phyloP scores from a whole-genome alignment of 768 basidiomycete species.

The Epithele typhae region DNA sequence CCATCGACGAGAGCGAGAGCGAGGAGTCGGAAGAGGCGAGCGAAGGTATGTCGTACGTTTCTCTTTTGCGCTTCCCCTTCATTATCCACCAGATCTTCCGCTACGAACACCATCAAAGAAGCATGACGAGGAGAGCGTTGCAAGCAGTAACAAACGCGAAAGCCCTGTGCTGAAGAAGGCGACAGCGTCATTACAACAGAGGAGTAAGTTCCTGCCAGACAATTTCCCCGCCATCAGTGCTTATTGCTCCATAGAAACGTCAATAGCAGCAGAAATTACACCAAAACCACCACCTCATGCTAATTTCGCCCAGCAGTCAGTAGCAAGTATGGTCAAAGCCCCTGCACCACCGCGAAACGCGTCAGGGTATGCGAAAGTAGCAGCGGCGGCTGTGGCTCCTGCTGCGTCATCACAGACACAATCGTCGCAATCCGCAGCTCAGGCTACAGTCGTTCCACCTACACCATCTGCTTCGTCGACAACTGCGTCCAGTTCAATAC shows the following conservation, averaged over 20 bases:
- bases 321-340: constrained; percentile 71
- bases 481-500: constrained; percentile 26
- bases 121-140: constrained; percentile 71
- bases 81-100: constrained; percentile 46
- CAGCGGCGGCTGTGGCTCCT: constrained; percentile 56
- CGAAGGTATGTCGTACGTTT: constrained; percentile 49
- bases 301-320: constrained; percentile 78
- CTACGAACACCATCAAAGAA: constrained; percentile 68
- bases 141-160: constrained; percentile 73
- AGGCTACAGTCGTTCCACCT: constrained; percentile 31
- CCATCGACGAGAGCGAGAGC: constrained; percentile 64
- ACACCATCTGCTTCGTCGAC: constrained; percentile 33
- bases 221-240: constrained; percentile 1
- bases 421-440: constrained; percentile 25
- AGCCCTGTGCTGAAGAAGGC: constrained; percentile 83
- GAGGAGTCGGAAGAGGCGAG: constrained; percentile 73
- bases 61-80: not conserved
- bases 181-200: constrained; percentile 51
- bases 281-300: constrained; percentile 76
- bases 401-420: constrained; percentile 35
- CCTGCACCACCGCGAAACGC: constrained; percentile 58
- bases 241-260: constrained; percentile 48
- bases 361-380: constrained; percentile 89
- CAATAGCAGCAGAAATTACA: constrained; percentile 56
- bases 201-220: constrained; percentile 52